Percentiles rank a stretch among this genome's conserved stretches.
Conservation (phyloP, 495 filamentous ascomycete species). For the Amniculicola lignicola region DNA sequence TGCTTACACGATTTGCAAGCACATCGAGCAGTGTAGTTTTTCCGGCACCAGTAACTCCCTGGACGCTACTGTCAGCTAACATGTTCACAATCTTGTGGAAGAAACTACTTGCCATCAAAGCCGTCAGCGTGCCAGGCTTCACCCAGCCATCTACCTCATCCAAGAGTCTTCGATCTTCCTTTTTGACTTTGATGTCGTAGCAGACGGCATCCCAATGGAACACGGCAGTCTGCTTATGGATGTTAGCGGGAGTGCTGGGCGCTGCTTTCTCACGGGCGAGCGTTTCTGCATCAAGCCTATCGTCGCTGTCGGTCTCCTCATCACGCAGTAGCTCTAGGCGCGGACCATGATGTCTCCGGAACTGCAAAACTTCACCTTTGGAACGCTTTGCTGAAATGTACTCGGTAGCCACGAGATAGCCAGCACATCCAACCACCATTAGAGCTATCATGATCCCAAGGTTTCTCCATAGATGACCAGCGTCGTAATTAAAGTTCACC, state of each 20-base stretch:
- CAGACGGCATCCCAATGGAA: conserved; percentile 81
- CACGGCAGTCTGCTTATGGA: conserved; percentile 57
- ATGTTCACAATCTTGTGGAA: too few relatives aligned
- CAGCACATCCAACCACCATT: conserved; percentile 58
- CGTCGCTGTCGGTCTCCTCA: conserved; percentile 34
- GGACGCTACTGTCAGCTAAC: too few relatives aligned
- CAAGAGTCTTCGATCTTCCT: conserved; percentile 64
- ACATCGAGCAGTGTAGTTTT: conserved; percentile 71
- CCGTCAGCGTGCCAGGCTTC: conserved; percentile 80
- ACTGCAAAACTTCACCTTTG: conserved; percentile 82
- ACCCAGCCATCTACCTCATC: conserved; percentile 83
- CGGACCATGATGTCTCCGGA: conserved; percentile 69
- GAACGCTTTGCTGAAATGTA: conserved; percentile 68
- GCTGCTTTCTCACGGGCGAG: conserved; percentile 42
- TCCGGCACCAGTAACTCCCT: conserved; percentile 62
- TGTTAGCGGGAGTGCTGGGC: conserved; percentile 38
- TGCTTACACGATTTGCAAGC: conserved; percentile 70
- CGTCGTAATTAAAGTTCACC: conserved; percentile 4
- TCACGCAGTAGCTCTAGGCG: too few relatives aligned
- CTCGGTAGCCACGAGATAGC: conserved; percentile 70
- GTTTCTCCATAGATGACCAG: conserved; percentile 49
- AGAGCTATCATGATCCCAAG: conserved; percentile 75
- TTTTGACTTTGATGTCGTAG: conserved; percentile 84
- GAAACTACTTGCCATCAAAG: too few relatives aligned
- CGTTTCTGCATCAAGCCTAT: conserved; percentile 17